phyloP scores from a whole-genome alignment of 139 green algal species.

The Medakamo hakoo region DNA sequence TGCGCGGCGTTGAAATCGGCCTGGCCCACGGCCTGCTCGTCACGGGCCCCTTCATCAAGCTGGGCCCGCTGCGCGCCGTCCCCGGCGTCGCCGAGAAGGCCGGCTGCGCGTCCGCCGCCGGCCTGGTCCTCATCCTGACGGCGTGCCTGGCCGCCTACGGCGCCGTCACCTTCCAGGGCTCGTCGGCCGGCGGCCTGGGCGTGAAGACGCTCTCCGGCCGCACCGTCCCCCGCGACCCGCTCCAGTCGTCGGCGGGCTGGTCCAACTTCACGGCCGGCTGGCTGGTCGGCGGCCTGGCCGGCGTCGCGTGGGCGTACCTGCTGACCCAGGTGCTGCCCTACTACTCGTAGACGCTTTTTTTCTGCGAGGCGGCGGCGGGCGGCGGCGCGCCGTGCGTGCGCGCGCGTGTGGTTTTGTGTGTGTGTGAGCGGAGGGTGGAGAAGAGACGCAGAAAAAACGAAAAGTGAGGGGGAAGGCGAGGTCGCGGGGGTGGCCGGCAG shows the following conservation, averaged over 20 bases:
- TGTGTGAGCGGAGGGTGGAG: too few relatives aligned
- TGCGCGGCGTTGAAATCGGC: constrained; percentile 94
- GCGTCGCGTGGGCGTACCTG: constrained; percentile 78
- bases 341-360: constrained; percentile 27
- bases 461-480: neutral
- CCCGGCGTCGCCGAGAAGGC: constrained; percentile 61
- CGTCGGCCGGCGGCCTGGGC: constrained; percentile 32
- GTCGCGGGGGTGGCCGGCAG: neutral
- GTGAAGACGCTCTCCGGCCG: constrained; percentile 87
- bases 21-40: constrained; percentile 92
- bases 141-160: constrained; percentile 84
- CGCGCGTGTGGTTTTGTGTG: too few relatives aligned
- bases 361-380: neutral
- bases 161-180: constrained; percentile 67
- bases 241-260: constrained; percentile 58
- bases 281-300: constrained; percentile 75
- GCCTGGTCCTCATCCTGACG: constrained; percentile 83
- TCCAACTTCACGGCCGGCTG: constrained; percentile 75
- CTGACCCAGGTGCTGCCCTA: constrained; percentile 63
- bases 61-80: constrained; percentile 72
- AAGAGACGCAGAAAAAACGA: neutral
- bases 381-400: neutral
- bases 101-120: constrained; percentile 69
- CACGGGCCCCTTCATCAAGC: constrained; percentile 94
- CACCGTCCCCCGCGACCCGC: constrained; percentile 36